Base-by-base conservation (phyloP, 345 rosid species). In the Leavenworthia alabamica region DNA sequence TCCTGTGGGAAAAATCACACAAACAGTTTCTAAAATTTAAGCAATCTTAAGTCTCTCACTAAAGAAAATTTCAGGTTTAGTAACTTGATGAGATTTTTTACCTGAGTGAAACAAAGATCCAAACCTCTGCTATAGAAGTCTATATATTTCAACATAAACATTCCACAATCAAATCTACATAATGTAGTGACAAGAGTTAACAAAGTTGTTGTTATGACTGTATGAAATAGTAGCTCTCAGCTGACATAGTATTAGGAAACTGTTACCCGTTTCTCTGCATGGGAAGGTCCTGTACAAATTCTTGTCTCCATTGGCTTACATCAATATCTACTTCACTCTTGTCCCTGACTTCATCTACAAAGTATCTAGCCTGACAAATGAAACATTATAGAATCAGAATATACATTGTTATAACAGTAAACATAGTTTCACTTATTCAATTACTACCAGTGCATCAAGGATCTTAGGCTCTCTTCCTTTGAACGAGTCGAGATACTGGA, bases 401-500 rank as follows among this genome's bases (percentile, higher is more conserved):
- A 43, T 56, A 54, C 26, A 39, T 60, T 60, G 28, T 33, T 8
- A 24, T 24, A 7, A 58, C 26, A 2, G 4, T 2, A 51, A 8
- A 59, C 7, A 13, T 14, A 28, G 37, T 46, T 65, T 45, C 13
- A 35, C 9, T 51, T 14, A 1, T 15, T 58, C 10, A 36, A 27
- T 43, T 28, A 76, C 24, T 89, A 89, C 97, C 99, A 94, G 69
- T 28, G 74, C 65, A 71, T 67, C 75, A 56, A 90, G 75, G 63
- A 82, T 93, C 56, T n/a, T 53, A 23, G 41, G 7, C 75, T 94
- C 95, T 64, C 47, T 80, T 75, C 99, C 99, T 81, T 76, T 80
- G 6, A 90, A 92, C 12, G 99, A 94, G 75, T 94, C 99, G 14
- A 94, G 94, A 82, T 88, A 94, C 62, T 94, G 96, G 79, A 94